These are phyloP conservation scores for Ciborinia camelliae DNA, from an alignment of 2,329 filamentous ascomycete genomes.

Conservation along the genomic window DNA sequence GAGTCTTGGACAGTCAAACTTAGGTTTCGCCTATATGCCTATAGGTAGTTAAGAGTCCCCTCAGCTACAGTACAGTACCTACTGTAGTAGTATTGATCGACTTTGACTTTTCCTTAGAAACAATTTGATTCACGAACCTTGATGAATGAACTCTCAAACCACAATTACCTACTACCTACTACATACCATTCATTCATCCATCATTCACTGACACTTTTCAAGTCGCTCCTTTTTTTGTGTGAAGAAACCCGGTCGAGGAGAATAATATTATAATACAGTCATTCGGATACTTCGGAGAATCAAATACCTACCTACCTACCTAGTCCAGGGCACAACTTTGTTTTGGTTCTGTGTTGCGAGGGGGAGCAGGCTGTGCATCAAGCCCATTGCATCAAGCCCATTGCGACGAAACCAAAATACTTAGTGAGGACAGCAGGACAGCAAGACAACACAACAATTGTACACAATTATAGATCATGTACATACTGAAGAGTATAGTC, in stretches of 20 bases:
- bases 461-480: conserved; percentile 26
- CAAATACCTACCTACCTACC: too few relatives aligned
- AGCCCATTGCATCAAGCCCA: too few relatives aligned
- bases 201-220: not conserved
- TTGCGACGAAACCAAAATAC: conserved; percentile 7
- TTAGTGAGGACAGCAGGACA: conserved; percentile 10
- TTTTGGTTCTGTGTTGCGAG: not conserved
- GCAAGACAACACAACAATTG: not conserved
- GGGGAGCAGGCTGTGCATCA: conserved; percentile 6
- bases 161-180: too few relatives aligned
- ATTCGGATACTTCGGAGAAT: not conserved
- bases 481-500: conserved; percentile 30
- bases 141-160: too few relatives aligned
- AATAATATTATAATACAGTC: not conserved
- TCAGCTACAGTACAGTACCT: too few relatives aligned
- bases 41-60: too few relatives aligned
- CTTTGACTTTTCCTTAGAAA: too few relatives aligned
- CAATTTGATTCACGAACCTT: too few relatives aligned
- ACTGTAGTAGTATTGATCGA: too few relatives aligned
- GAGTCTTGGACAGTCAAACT: too few relatives aligned
- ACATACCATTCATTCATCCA: too few relatives aligned
- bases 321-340: not conserved
- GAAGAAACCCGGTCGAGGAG: not conserved
- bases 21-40: too few relatives aligned
- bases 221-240: not conserved